These are phyloP conservation scores for Gentiana macrophylla DNA, from an alignment of 257 asterid genomes.

Conservation along the genomic window DNA sequence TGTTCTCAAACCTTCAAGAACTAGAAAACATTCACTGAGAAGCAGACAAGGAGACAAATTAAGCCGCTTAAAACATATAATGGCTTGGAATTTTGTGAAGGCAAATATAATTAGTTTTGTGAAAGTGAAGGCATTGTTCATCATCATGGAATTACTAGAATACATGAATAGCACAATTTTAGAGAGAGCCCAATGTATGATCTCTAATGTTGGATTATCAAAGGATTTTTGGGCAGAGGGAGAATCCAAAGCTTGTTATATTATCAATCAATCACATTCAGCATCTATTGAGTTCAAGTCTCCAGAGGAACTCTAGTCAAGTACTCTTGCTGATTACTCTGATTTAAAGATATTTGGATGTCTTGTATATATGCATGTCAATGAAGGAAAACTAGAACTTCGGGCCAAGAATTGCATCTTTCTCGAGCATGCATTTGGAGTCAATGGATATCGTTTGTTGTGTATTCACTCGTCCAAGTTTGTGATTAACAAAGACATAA, in stretches of 20 bases:
- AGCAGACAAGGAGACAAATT: too few relatives aligned
- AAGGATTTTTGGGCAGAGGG: not conserved
- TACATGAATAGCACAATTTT: not conserved
- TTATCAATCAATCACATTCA: not conserved
- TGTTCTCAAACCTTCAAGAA: too few relatives aligned
- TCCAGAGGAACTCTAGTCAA: not conserved
- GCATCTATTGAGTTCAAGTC: not conserved
- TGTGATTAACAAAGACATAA: slow-evolving; percentile 1
- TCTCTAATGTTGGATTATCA: not conserved
- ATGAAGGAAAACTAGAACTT: too few relatives aligned
- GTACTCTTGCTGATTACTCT: not conserved
- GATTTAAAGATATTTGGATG: not conserved
- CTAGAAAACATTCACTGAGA: too few relatives aligned
- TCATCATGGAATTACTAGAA: not conserved
- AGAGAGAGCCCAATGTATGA: slow-evolving; percentile 3
- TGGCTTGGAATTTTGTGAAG: too few relatives aligned
- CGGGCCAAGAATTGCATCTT: slow-evolving; percentile 6
- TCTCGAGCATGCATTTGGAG: not conserved
- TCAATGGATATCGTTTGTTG: not conserved
- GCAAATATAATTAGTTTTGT: too few relatives aligned
- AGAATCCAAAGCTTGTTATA: not conserved
- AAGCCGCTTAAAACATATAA: too few relatives aligned
- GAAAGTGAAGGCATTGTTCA: too few relatives aligned
- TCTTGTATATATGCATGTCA: not conserved
- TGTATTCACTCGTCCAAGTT: not conserved